Base-by-base conservation (phyloP, 257 asterid genomes). In the Capsicum rhomboideum region DNA sequence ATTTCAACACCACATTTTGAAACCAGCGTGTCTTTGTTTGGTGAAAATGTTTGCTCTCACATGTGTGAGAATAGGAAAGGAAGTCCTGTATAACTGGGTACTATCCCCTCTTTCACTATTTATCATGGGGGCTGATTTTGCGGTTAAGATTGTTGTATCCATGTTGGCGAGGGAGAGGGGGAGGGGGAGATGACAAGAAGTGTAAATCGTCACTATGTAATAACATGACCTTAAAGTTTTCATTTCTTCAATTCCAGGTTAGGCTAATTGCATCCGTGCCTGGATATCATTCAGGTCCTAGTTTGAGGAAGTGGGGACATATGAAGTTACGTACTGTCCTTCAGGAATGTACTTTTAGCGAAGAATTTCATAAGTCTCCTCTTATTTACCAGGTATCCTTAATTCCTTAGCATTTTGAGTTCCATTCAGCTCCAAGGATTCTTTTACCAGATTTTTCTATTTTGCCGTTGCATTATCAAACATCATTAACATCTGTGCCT, bases 201-300 rank as follows among this genome's bases (percentile, higher is more conserved):
- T 77, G 10, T 77, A 50, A 77, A 17, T 49, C 8, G 26, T 77
- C 26, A 44, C 10, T 50, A 54, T 50, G 63, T 77, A 16, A 28
- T 77, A 17, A 50, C 61, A 2, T 77, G 63, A 28, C 82, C 28
- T 50, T 75, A 53, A 49, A 75, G 42, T 75, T 1, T 10, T 50
- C 46, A 0, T 77, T 77, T 77, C 82, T 86, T 20, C 74, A 54
- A 64, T 86, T 78, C 78, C 93, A 96, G 99, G 99, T 96, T 78
- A 93, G 98, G 91, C 96, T 96, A 82, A 90, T 96, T 86, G 98
- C 97, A 79, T 96, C 99, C 28, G 98, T 96, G 59, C 99, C 99
- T 44, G 99, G 99, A 84, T 96, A 96, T 88, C 98, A 94, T 89
- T 83, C 95, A 54, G 98, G 98, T 78, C 69, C 97, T 83, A 92